Evolutionary conservation across 2,329 filamentous ascomycete genomes (phyloP), one percentile per base, ranked within the genome.

Genomic region (Fusarium euwallaceae): DNA sequence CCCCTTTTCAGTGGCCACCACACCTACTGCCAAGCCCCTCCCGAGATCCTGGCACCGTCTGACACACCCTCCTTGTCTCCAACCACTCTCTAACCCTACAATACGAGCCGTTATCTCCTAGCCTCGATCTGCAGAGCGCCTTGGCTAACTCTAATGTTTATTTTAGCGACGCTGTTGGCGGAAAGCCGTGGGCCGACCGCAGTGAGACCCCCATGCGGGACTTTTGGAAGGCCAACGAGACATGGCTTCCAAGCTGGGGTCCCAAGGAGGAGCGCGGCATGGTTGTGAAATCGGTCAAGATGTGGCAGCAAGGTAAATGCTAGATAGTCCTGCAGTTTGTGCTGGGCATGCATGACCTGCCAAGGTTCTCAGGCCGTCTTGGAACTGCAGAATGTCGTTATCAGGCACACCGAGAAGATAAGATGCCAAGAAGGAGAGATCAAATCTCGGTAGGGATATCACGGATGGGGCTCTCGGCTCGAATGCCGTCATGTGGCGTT

Each of bases 181-280:
- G 78, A 27, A 87, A 87, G 70, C 85, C 85, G 1, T 87, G 85
- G 86, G 81, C 82, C 11, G 85, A 87, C 71, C 80, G 75, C 24
- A 80, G 82, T 29, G 80, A 81, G 17, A 83, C 79, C 17, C 81
- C 83, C n/a, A 80, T 79, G 69, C 75, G 78, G 41, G 82, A 85
- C 48, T 87, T 87, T 78, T 86, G 81, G 83, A 80, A 79, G 43
- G 82, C 81, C 3, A 78, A 78, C 32, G 73, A 76, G 48, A 74
- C 79, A 16, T 88, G 86, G 85, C 77, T 83, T 14, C 83, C 83
- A 1, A 87, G 81, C 39, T 87, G 76, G 76, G 76, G 76, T 14
- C 39, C 76, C 16, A n/a, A 61, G 11, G 66, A 77, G 60, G 66
- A 77, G 53, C 81, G 83, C 3, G 85, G 84, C 36, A 84, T 87